Conservation (phyloP, 331 rosid species). For the Malus hybrid region DNA sequence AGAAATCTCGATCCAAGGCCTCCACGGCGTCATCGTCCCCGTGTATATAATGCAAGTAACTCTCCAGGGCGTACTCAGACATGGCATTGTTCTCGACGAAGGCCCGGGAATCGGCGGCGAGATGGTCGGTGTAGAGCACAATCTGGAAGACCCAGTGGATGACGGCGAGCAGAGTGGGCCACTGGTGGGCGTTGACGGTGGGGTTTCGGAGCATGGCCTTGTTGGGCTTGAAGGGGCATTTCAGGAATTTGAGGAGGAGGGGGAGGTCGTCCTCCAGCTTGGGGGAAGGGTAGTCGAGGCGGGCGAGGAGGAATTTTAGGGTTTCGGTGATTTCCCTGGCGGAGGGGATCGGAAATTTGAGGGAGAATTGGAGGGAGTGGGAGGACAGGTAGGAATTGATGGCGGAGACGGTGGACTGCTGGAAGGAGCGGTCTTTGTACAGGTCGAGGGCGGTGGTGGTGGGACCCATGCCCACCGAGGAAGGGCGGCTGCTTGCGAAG, state of each 20-base stretch:
- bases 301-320: slow-evolving; percentile 44
- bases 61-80: slow-evolving; percentile 31
- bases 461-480: slow-evolving; percentile 49
- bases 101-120: slow-evolving; percentile 14
- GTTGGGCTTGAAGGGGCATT: slow-evolving; percentile 64
- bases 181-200: slow-evolving; percentile 84
- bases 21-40: slow-evolving; percentile 64
- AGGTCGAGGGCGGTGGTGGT: slow-evolving; percentile 37
- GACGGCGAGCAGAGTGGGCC: slow-evolving; percentile 74
- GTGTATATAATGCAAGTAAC: slow-evolving; percentile 43
- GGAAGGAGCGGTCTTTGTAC: slow-evolving; percentile 74
- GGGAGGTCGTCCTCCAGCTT: slow-evolving; percentile 85
- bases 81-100: slow-evolving; percentile 21
- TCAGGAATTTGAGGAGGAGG: slow-evolving; percentile 32
- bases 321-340: slow-evolving; percentile 65
- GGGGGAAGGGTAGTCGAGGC: slow-evolving; percentile 34
- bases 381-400: slow-evolving; percentile 54
- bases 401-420: slow-evolving; percentile 44
- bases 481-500: slow-evolving; percentile 82
- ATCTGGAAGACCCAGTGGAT: slow-evolving; percentile 90
- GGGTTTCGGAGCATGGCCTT: slow-evolving; percentile 56
- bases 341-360: slow-evolving; percentile 59
- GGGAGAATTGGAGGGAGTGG: slow-evolving; percentile 33
- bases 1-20: slow-evolving; percentile 36
- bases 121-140: slow-evolving; percentile 29